A percentile compares a stretch with the other conserved stretches of the same genome.
Conservation (phyloP, 768 basidiomycete species). For the Pleurotus pulmonarius region DNA sequence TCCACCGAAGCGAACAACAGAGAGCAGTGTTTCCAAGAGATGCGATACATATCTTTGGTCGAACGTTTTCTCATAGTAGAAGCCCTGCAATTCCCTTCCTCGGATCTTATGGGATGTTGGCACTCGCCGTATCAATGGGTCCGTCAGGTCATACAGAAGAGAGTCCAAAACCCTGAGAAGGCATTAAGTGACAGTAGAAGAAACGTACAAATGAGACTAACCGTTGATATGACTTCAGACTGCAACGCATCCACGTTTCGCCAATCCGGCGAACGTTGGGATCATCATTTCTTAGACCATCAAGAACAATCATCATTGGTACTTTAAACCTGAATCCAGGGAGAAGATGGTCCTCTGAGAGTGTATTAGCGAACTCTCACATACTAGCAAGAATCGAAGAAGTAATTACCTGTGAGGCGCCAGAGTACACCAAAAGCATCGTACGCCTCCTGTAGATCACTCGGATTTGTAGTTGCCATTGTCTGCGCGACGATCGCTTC, state of each 20-base stretch:
- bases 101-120: slow-evolving; percentile 48
- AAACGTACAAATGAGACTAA: slow-evolving; percentile 26
- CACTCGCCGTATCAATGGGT: slow-evolving; percentile 59
- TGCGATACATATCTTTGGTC: slow-evolving; percentile 74
- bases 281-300: slow-evolving; percentile 74
- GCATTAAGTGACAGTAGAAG: neutral
- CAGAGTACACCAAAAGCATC: slow-evolving; percentile 93
- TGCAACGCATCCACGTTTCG: slow-evolving; percentile 98
- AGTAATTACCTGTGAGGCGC: slow-evolving; percentile 71
- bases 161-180: slow-evolving; percentile 80
- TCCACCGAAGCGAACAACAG: slow-evolving; percentile 82
- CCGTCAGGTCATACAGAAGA: slow-evolving; percentile 71
- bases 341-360: slow-evolving; percentile 69
- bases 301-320: slow-evolving; percentile 86
- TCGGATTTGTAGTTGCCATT: slow-evolving; percentile 53
- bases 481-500: slow-evolving; percentile 77
- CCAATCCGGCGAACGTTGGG: slow-evolving; percentile 72
- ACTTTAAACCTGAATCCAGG: slow-evolving; percentile 83
- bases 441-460: slow-evolving; percentile 52
- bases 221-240: slow-evolving; percentile 88
- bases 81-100: slow-evolving; percentile 65
- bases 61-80: slow-evolving; percentile 67
- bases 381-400: neutral
- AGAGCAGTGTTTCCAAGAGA: slow-evolving; percentile 72
- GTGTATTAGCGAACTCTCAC: slow-evolving; percentile 3